Evolutionary conservation across 495 filamentous ascomycete genomes (phyloP).

Genomic region (Aspergillus nidulans): DNA sequence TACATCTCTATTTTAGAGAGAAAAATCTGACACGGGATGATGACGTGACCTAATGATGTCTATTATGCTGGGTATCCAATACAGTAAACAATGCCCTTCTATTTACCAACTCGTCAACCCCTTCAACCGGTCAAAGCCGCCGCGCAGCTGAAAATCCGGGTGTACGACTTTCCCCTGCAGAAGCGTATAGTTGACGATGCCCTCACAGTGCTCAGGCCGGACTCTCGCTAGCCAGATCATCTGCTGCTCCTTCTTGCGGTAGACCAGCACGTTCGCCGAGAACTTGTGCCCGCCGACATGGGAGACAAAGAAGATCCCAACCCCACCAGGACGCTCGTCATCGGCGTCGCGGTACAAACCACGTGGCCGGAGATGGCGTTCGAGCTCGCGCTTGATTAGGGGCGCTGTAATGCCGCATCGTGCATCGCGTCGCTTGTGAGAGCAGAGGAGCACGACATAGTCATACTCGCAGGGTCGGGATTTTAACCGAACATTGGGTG

Average conservation of each 20-base stretch:
- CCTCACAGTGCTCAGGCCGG: conserved; percentile 86
- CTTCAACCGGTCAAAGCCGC: conserved; percentile 77
- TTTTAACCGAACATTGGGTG: conserved; percentile 21
- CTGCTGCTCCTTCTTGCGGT: conserved; percentile 67
- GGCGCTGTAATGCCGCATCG: conserved; percentile 92
- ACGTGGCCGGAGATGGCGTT: conserved; percentile 78
- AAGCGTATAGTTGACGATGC: conserved; percentile 82
- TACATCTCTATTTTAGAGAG: no score
- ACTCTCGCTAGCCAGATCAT: conserved; percentile 93
- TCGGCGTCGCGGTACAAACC: conserved; percentile 82
- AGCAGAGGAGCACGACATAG: conserved; percentile 89
- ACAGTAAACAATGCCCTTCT: background rate
- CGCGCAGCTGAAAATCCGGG: conserved; percentile 75
- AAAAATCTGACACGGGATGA: background rate
- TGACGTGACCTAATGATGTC: background rate
- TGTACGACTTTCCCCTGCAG: conserved; percentile 91
- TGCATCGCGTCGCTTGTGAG: conserved; percentile 84
- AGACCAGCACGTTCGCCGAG: conserved; percentile 84
- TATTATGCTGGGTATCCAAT: background rate
- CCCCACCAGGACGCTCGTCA: conserved; percentile 80
- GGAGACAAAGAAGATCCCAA: conserved; percentile 89
- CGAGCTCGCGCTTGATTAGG: conserved; percentile 76
- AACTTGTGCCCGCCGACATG: conserved; percentile 97
- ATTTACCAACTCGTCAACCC: conserved; percentile 81
- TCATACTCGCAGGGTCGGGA: conserved; percentile 71